Percentiles rank a stretch among this genome's conserved stretches.
Evolutionary conservation across 208 protist genomes (phyloP).

Genomic region (Vickermania ingenoplastis): DNA sequence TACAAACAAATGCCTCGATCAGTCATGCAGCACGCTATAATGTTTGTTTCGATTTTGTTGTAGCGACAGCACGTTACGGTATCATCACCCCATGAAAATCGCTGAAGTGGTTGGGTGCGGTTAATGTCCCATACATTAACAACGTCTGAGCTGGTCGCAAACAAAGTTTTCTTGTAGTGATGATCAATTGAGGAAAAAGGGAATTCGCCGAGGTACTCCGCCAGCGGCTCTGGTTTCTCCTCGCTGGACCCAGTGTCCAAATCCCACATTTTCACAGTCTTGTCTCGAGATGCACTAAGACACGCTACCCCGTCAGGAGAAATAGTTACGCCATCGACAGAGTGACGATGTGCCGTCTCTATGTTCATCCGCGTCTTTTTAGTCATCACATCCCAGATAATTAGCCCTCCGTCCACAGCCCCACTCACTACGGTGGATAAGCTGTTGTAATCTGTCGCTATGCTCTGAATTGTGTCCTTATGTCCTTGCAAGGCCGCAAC

Average conservation of each 20-base stretch:
- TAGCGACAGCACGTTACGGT: constrained; percentile 85
- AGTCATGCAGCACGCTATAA: constrained; percentile 85
- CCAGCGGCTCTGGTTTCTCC: constrained; percentile 45
- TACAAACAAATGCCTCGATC: constrained; percentile 94
- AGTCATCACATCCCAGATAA: constrained; percentile 83
- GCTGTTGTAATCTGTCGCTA: constrained; percentile 81
- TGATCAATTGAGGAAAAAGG: constrained; percentile 93
- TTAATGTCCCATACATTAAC: constrained; percentile 90
- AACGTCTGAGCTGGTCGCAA: constrained; percentile 91
- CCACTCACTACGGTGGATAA: constrained; percentile 82
- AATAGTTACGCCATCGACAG: constrained; percentile 89
- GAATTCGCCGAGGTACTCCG: constrained; percentile 86
- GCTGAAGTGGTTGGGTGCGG: constrained; percentile 89
- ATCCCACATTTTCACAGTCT: constrained; percentile 95
- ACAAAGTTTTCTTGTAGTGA: constrained; percentile 77
- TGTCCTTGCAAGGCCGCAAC: constrained; percentile 83
- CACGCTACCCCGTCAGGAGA: constrained; percentile 86
- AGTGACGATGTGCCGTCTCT: constrained; percentile 87
- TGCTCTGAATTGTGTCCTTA: constrained; percentile 86
- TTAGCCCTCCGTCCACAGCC: constrained; percentile 81
- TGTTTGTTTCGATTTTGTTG: constrained; percentile 91
- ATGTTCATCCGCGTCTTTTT: constrained; percentile 57
- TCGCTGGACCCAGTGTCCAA: constrained; percentile 45
- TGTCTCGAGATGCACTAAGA: constrained; percentile 92
- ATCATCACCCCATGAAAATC: constrained; percentile 92